Evolutionary conservation across 164 flowering plant genomes (phyloP), one percentile per base, ranked within the genome.

Genomic region (Nymphaea thermarum): DNA sequence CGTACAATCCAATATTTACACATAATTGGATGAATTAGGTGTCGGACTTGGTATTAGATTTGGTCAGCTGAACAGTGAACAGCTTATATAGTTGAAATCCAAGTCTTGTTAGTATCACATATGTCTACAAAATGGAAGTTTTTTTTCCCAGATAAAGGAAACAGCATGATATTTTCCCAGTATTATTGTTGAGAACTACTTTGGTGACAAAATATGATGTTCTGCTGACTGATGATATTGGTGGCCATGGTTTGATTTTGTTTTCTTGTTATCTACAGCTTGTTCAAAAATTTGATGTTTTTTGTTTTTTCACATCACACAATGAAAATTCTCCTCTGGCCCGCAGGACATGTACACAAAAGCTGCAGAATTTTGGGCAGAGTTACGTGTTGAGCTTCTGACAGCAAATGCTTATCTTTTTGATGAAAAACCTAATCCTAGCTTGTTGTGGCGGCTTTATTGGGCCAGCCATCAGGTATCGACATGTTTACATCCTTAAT

Each of bases 391-490:
- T 69, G 96, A 94, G 62, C 76, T 94, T 75, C 75, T 91, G 63
- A 70, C 96, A 70, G 97, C 96, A 55, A 85, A 85, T 85, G 79
- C 92, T 8, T 72, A 80, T 82, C 85, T 86, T 59, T 63, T 75
- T 67, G 82, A 82, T 57, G 95, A 86, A 55, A 88, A 85, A 72
- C 91, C 95, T n/a, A 84, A 69, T 77, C 62, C 85, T 67, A 85
- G 87, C 82, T 90, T 88, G 65, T 43, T 94, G 67, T 94, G 99
- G 99, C 81, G 97, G 65, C 71, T 88, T 60, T 91, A 90, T 79
- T 94, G 99, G 99, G 90, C 96, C 65, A 87, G 88, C 78, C 99
- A 94, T 81, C 99, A 94, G 96, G 99, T 94, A 71, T 60, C 18
- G 8, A 25, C 11, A 6, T 47, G 18, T 65, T 15, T 55, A n/a